Conservation (phyloP, 2,329 filamentous ascomycete genomes). For the Fusarium foetens region DNA sequence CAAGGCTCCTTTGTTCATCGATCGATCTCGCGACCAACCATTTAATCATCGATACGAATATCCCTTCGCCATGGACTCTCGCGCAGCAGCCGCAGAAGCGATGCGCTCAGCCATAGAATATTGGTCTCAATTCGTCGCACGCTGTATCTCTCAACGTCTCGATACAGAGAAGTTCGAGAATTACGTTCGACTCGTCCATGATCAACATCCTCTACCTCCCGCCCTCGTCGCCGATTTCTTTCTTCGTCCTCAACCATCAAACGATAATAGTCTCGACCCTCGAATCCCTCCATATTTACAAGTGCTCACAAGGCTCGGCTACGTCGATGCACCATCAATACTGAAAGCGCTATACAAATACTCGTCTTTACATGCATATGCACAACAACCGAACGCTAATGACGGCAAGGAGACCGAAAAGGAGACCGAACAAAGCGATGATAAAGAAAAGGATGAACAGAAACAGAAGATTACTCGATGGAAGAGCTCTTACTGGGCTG, state of each 20-base stretch:
- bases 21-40: not conserved
- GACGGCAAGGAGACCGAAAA: conserved; percentile 37
- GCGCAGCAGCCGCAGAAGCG: conserved; percentile 30
- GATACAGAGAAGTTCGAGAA: conserved; percentile 63
- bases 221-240: conserved; percentile 66
- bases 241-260: conserved; percentile 62
- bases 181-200: conserved; percentile 60
- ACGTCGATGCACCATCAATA: conserved; percentile 65
- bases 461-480: conserved; percentile 53
- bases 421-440: conserved; percentile 12
- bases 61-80: conserved; percentile 43
- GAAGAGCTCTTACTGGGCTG: conserved; percentile 69
- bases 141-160: conserved; percentile 62
- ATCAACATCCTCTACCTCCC: conserved; percentile 63
- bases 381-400: conserved; percentile 28
- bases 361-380: conserved; percentile 61
- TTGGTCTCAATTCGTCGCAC: conserved; percentile 63
- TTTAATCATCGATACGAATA: not conserved
- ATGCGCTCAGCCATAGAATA: conserved; percentile 49
- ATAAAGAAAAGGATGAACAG: conserved; percentile 38
- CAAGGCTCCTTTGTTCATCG: conserved; percentile 13
- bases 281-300: conserved; percentile 69
- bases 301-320: conserved; percentile 60
- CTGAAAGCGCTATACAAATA: conserved; percentile 66
- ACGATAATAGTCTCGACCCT: conserved; percentile 65